phyloP scores from a whole-genome alignment of 2,329 filamentous ascomycete genomes.

The Trichoderma arundinaceum region DNA sequence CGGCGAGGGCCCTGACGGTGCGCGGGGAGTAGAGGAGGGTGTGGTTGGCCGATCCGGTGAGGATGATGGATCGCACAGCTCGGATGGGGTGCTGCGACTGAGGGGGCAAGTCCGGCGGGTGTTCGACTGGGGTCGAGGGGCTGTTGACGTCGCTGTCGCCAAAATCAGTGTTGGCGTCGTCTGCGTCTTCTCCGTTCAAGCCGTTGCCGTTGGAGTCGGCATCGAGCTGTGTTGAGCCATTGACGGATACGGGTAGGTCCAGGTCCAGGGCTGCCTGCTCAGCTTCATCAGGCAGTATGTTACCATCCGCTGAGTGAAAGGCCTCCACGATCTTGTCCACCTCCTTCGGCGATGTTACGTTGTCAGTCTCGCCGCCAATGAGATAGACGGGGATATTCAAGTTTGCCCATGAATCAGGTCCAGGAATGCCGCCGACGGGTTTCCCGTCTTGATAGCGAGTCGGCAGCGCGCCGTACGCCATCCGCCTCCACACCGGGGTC shows the following conservation, averaged over 20 bases:
- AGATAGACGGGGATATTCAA: slow-evolving; percentile 77
- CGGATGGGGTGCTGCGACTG: slow-evolving; percentile 56
- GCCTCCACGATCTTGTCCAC: slow-evolving; percentile 67
- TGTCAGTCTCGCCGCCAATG: slow-evolving; percentile 77
- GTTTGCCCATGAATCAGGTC: slow-evolving; percentile 71
- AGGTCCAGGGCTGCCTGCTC: slow-evolving; percentile 44
- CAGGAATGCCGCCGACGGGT: slow-evolving; percentile 69
- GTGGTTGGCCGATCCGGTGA: slow-evolving; percentile 81
- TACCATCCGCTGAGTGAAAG: slow-evolving; percentile 38
- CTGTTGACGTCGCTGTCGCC: slow-evolving; percentile 43
- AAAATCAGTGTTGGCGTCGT: background rate
- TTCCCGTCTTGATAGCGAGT: slow-evolving; percentile 56
- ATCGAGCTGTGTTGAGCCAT: slow-evolving; percentile 43
- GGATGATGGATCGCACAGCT: slow-evolving; percentile 69
- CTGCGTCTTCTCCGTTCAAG: slow-evolving; percentile 43
- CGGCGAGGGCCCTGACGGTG: slow-evolving; percentile 76
- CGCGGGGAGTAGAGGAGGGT: slow-evolving; percentile 81
- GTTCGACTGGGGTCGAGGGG: slow-evolving; percentile 55
- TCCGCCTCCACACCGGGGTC: slow-evolving; percentile 81
- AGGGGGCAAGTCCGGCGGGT: slow-evolving; percentile 50
- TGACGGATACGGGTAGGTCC: slow-evolving; percentile 57
- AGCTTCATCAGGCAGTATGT: slow-evolving; percentile 34
- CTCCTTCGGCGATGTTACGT: slow-evolving; percentile 73
- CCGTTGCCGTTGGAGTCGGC: slow-evolving; percentile 24
- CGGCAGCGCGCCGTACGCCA: slow-evolving; percentile 75